A percentile compares a stretch with the other conserved stretches of the same genome.
phyloP scores from a whole-genome alignment of 2,329 filamentous ascomycete species.

The Exophiala sideris region DNA sequence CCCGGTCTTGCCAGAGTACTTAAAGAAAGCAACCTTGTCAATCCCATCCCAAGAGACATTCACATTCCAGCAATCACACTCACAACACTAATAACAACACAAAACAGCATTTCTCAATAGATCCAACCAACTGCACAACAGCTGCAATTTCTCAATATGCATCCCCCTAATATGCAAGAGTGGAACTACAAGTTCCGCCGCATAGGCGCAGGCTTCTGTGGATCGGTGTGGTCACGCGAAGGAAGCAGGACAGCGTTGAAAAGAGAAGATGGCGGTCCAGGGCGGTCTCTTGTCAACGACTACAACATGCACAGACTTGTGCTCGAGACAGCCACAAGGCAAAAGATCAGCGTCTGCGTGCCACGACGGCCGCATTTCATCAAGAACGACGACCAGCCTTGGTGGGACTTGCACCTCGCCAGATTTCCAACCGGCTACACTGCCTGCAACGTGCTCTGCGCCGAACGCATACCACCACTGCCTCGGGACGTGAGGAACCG shows the following conservation, averaged over 20 bases:
- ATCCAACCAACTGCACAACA: neutral
- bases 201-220: slow-evolving; percentile 35
- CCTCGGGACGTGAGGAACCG: slow-evolving; percentile 26
- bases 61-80: neutral
- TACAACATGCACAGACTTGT: slow-evolving; percentile 33
- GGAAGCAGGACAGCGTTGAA: slow-evolving; percentile 30
- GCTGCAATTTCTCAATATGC: neutral
- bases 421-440: slow-evolving; percentile 10
- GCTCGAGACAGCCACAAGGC: slow-evolving; percentile 12
- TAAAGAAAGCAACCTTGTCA: too few relatives aligned
- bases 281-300: slow-evolving; percentile 31
- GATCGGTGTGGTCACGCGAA: slow-evolving; percentile 33
- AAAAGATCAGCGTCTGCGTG: slow-evolving; percentile 6
- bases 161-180: slow-evolving; percentile 1
- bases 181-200: slow-evolving; percentile 20
- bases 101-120: neutral
- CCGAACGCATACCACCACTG: slow-evolving; percentile 38
- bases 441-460: slow-evolving; percentile 32
- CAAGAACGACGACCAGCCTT: slow-evolving; percentile 5
- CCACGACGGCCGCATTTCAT: slow-evolving; percentile 15
- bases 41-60: too few relatives aligned
- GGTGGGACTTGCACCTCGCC: slow-evolving; percentile 9
- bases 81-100: neutral
- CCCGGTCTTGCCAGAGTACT: too few relatives aligned
- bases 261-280: slow-evolving; percentile 34